A percentile compares a stretch with the other conserved stretches of the same genome.
phyloP scores from a whole-genome alignment of 2,329 filamentous ascomycete genomes.

The Teratosphaeriaceae sp. region DNA sequence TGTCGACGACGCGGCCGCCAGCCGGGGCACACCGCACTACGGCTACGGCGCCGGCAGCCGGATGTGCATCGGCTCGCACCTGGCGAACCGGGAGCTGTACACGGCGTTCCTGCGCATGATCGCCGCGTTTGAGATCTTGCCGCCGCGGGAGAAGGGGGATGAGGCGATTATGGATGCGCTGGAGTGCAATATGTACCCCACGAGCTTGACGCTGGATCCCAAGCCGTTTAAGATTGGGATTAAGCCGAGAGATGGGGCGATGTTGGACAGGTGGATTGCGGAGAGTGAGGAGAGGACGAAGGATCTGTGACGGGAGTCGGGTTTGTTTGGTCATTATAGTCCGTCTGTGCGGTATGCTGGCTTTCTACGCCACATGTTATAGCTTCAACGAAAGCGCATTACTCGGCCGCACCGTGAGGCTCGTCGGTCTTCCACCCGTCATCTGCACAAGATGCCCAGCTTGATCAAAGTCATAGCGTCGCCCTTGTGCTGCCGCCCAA shows the following conservation, averaged over 20 bases:
- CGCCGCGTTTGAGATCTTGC: constrained; percentile 40
- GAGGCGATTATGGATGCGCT: constrained; percentile 39
- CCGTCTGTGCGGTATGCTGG: no score
- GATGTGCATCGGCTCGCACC: constrained; percentile 35
- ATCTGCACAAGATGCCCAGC: no score
- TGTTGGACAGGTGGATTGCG: constrained; percentile 40
- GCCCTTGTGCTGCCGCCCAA: no score
- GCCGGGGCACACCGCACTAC: constrained; percentile 42
- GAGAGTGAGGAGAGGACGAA: constrained; percentile 42
- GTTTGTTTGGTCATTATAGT: neutral
- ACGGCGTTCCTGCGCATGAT: constrained; percentile 45
- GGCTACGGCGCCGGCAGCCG: constrained; percentile 40
- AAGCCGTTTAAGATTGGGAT: constrained; percentile 46
- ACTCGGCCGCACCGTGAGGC: no score
- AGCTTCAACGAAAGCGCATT: no score
- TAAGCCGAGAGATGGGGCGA: constrained; percentile 34
- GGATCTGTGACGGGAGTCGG: constrained; percentile 26
- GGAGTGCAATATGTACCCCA: constrained; percentile 41
- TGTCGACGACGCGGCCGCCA: constrained; percentile 32
- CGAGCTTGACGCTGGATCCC: constrained; percentile 43
- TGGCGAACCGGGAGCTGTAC: constrained; percentile 36
- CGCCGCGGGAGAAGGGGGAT: constrained; percentile 35
- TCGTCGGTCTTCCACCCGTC: no score
- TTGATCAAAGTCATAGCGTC: no score
- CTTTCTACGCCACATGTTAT: no score